Base-by-base conservation (phyloP, 805 yeast genomes). In the Huiozyma sinensis region DNA sequence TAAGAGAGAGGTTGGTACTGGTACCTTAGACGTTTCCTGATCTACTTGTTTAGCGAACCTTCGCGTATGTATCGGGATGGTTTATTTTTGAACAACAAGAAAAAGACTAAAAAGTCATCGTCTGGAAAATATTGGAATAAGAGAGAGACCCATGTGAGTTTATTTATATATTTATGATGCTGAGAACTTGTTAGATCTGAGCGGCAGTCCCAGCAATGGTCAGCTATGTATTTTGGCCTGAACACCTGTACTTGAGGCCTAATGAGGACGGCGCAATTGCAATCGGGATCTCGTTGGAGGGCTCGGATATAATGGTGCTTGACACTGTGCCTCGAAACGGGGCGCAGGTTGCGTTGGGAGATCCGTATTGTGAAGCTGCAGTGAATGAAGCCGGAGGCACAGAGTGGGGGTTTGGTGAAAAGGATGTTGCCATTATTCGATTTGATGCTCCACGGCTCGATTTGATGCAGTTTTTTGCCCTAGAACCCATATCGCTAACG, bases 381-480 rank as follows among this genome's bases (percentile, higher is more conserved):
- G 42, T 39, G 28, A 27, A 13, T 3, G 32, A 32, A 12, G 33
- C 33, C 5, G n/a, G 13, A 5, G 24, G 24, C 2, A n/a, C 29
- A 11, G 17, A 24, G 4, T 49, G 56, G 51, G 31, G 40, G 3
- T 44, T 52, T 6, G 24, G 42, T 2, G 40, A 43, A 13, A 41
- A 46, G 2, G 41, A 51, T 8, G 52, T 57, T n/a, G 54, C 41
- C n/a, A 47, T 78, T 2, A 62, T 82, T 4, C 52, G 72, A n/a
- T 88, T 77, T 56, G 73, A 74, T 28, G 82, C 92, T 1, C 97
- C 97, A 0, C 72, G 74, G 38, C 76, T 82, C 13, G 70, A 69
- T 29, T 72, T 75, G 46, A 70, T 89, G 69, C 95, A 88, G 51
- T 86, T 83, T 58, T 82, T 77, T 50, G 80, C 96, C 0, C 58